Percentiles rank a stretch among this genome's conserved stretches.
phyloP scores from a whole-genome alignment of 2,329 filamentous ascomycete genomes.

The Cladorrhinum sp. region DNA sequence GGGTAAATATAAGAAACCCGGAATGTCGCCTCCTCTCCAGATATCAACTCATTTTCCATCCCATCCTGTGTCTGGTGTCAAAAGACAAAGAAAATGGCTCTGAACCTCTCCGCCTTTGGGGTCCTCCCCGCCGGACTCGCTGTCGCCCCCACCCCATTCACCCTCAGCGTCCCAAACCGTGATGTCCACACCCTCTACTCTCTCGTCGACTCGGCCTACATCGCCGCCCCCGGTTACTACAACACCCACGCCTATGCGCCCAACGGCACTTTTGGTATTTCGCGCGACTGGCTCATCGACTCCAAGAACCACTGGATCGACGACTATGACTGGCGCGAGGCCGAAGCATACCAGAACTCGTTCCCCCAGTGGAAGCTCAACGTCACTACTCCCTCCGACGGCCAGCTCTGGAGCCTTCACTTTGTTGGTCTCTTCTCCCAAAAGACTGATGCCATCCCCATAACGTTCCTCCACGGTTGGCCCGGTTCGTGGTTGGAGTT shows the following conservation, averaged over 20 bases:
- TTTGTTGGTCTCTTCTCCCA: conserved; percentile 14
- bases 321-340: conserved; percentile 9
- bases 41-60: too few relatives aligned
- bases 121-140: conserved; percentile 4
- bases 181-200: conserved; percentile 6
- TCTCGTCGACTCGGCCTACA: conserved; percentile 9
- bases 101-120: conserved; percentile 1
- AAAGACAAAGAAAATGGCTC: too few relatives aligned
- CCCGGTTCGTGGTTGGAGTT: conserved; percentile 55
- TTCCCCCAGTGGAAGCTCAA: conserved; percentile 10
- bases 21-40: too few relatives aligned
- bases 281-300: conserved; percentile 6
- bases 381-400: conserved; percentile 8
- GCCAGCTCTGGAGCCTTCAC: conserved; percentile 9
- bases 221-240: conserved; percentile 2
- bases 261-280: conserved; percentile 10
- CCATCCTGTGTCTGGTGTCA: too few relatives aligned
- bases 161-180: conserved; percentile 4
- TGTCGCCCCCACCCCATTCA: conserved; percentile 4
- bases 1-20: too few relatives aligned
- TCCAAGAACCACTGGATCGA: conserved; percentile 8
- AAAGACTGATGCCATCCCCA: conserved; percentile 4
- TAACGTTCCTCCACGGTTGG: conserved; percentile 51
- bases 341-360: conserved; percentile 2
- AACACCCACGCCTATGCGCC: conserved; percentile 6